These are phyloP conservation scores for Tulasnella sp. DNA, from an alignment of 768 basidiomycete genomes.

Conservation along the genomic window DNA sequence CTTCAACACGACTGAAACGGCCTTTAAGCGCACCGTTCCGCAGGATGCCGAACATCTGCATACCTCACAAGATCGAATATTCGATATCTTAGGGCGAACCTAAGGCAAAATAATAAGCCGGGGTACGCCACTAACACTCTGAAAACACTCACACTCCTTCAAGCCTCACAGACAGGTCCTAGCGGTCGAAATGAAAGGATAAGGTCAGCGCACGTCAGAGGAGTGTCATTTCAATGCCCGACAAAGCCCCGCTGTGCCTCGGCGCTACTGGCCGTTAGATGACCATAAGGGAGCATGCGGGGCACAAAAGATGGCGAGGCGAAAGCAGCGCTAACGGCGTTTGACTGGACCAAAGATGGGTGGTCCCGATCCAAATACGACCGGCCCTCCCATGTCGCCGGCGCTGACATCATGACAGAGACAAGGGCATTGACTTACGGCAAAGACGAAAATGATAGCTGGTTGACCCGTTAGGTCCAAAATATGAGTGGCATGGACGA, in stretches of 20 bases:
- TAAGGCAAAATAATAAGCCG: constrained; percentile 31
- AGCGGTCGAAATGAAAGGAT: neutral
- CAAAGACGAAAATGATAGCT: constrained; percentile 24
- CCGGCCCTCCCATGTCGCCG: constrained; percentile 61
- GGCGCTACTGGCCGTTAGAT: constrained; percentile 7
- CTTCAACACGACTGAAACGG: constrained; percentile 36
- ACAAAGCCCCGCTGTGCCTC: constrained; percentile 40
- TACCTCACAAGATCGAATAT: constrained; percentile 57
- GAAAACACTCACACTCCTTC: constrained; percentile 51
- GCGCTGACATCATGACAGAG: constrained; percentile 61
- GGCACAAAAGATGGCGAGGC: neutral
- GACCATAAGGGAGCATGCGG: neutral
- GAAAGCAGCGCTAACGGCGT: neutral
- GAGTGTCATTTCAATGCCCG: constrained; percentile 47
- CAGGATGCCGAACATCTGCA: neutral
- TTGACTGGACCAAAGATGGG: neutral
- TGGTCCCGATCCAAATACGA: constrained; percentile 44
- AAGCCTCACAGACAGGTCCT: constrained; percentile 73
- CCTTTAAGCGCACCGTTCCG: neutral
- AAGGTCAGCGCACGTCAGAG: neutral
- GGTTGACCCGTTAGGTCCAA: constrained; percentile 33
- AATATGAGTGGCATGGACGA: constrained; percentile 29
- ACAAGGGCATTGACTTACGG: constrained; percentile 54
- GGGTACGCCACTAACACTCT: neutral
- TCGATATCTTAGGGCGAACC: constrained; percentile 68